phyloP scores from a whole-genome alignment of 768 basidiomycete genomes.

The Mycena haematopus region DNA sequence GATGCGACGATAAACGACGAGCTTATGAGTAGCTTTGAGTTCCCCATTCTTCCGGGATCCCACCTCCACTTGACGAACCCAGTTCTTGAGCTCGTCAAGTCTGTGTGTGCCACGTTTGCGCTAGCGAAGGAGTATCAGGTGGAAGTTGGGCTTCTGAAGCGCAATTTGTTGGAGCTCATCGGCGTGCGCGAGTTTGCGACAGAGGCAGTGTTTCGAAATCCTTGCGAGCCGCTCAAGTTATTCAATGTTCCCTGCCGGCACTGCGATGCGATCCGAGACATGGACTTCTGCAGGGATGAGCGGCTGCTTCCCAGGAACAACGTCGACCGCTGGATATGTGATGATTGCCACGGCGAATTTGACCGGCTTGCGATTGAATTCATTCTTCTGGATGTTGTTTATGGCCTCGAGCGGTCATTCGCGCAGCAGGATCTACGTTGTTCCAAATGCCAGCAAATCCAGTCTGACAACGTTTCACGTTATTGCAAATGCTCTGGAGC shows the following conservation, averaged over 20 bases:
- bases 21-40: constrained; percentile 64
- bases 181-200: constrained; percentile 85
- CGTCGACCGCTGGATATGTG: constrained; percentile 72
- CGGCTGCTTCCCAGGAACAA: constrained; percentile 71
- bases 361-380: constrained; percentile 90
- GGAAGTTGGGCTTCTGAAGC: constrained; percentile 88
- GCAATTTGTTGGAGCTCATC: constrained; percentile 88
- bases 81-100: constrained; percentile 88
- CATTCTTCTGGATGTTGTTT: constrained; percentile 78
- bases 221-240: constrained; percentile 87
- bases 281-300: constrained; percentile 94
- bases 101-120: constrained; percentile 78
- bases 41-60: constrained; percentile 89
- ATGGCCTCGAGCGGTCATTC: constrained; percentile 72
- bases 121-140: constrained; percentile 83
- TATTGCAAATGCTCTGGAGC: constrained; percentile 90
- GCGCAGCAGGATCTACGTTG: constrained; percentile 92
- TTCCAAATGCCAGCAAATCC: constrained; percentile 88
- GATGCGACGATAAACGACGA: constrained; percentile 64
- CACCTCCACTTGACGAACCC: constrained; percentile 82
- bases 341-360: constrained; percentile 82
- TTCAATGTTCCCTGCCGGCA: constrained; percentile 87
- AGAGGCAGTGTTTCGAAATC: constrained; percentile 89
- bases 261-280: constrained; percentile 86
- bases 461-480: constrained; percentile 83